Evolutionary conservation across 768 basidiomycete species (phyloP).

Genomic region (Cytidiella melzeri): DNA sequence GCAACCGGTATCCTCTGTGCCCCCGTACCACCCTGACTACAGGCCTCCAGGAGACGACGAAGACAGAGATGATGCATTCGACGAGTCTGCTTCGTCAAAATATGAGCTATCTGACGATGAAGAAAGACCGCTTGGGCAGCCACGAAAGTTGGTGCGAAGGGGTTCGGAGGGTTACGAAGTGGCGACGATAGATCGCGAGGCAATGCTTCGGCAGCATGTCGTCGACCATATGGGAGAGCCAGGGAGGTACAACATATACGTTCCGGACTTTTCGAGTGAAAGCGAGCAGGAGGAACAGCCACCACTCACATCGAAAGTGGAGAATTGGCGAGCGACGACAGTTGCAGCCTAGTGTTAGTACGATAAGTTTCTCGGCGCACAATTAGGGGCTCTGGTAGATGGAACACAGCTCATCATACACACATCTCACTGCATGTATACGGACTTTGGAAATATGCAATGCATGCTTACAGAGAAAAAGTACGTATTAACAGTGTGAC

Average conservation of each 20-base stretch:
- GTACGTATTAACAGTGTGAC: too few relatives aligned
- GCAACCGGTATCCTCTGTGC: slow-evolving; percentile 43
- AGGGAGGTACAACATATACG: slow-evolving; percentile 63
- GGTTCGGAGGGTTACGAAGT: slow-evolving; percentile 87
- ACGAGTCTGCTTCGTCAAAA: slow-evolving; percentile 8
- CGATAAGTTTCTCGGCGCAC: too few relatives aligned
- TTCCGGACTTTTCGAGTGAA: slow-evolving; percentile 44
- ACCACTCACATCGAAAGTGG: slow-evolving; percentile 20
- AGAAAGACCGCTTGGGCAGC: slow-evolving; percentile 3
- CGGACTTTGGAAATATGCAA: too few relatives aligned
- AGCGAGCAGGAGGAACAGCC: slow-evolving; percentile 37
- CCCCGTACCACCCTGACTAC: slow-evolving; percentile 78
- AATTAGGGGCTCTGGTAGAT: too few relatives aligned
- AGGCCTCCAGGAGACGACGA: slow-evolving; percentile 27
- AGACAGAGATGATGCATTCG: slow-evolving; percentile 11
- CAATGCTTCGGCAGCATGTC: slow-evolving; percentile 55
- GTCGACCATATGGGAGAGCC: slow-evolving; percentile 45
- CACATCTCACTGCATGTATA: too few relatives aligned
- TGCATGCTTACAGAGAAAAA: too few relatives aligned
- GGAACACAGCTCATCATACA: background rate
- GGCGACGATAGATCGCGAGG: slow-evolving; percentile 52
- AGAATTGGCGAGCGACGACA: slow-evolving; percentile 20
- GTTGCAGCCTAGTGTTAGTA: background rate
- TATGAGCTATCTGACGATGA: slow-evolving; percentile 15
- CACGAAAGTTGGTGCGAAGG: slow-evolving; percentile 37